phyloP scores from a whole-genome alignment of 2,329 filamentous ascomycete species.

The Ceratocystis eucalypticola region DNA sequence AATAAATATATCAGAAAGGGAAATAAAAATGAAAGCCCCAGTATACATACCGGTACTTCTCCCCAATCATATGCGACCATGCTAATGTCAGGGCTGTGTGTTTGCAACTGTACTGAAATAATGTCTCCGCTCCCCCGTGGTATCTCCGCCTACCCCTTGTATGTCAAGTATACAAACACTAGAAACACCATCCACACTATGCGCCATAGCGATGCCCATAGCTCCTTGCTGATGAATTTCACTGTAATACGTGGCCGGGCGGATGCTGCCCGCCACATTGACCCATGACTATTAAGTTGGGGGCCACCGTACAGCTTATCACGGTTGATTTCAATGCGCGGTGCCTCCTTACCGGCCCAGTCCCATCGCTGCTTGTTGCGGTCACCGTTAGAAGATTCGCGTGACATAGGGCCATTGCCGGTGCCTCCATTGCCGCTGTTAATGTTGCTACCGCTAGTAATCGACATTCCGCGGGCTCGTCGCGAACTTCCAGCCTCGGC shows the following conservation, averaged over 20 bases:
- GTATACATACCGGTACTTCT: background rate
- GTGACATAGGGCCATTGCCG: background rate
- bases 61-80: background rate
- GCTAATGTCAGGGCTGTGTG: background rate
- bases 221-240: conserved; percentile 42
- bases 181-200: conserved; percentile 49
- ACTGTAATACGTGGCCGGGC: conserved; percentile 28
- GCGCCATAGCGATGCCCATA: conserved; percentile 46
- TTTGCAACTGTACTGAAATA: background rate
- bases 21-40: background rate
- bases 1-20: conserved; percentile 2
- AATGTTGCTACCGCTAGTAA: conserved; percentile 17
- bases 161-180: conserved; percentile 55
- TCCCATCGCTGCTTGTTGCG: conserved; percentile 27
- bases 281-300: conserved; percentile 9
- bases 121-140: background rate
- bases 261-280: conserved; percentile 24
- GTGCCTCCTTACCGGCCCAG: conserved; percentile 32
- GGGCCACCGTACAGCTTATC: conserved; percentile 29
- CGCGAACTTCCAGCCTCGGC: conserved; percentile 22
- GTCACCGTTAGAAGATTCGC: conserved; percentile 21
- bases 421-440: conserved; percentile 20
- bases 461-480: conserved; percentile 9
- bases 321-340: conserved; percentile 41
- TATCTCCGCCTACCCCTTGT: conserved; percentile 37